These are phyloP conservation scores for Berberis vulgaris DNA, from an alignment of 164 flowering plant genomes.

Conservation along the genomic window DNA sequence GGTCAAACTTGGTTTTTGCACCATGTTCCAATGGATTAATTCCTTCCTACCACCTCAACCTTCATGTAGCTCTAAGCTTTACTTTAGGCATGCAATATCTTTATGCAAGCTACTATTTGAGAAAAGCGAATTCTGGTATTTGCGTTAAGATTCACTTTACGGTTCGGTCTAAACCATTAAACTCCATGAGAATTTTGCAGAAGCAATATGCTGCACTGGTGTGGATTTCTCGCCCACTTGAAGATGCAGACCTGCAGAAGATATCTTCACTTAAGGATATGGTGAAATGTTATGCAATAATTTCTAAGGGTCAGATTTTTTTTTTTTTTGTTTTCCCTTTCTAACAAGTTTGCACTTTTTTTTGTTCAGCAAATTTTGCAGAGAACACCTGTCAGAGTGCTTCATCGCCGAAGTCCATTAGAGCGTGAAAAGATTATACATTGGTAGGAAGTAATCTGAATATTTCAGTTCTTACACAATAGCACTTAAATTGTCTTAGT, in stretches of 20 bases:
- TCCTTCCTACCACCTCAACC: no score
- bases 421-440: constrained; percentile 82
- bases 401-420: constrained; percentile 96
- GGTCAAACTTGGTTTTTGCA: no score
- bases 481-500: neutral
- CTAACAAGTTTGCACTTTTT: neutral
- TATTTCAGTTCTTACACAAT: neutral
- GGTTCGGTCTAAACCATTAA: no score
- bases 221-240: constrained; percentile 83
- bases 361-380: constrained; percentile 57
- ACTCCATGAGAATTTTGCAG: constrained; percentile 29
- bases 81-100: no score
- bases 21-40: no score
- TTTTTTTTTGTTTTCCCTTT: neutral
- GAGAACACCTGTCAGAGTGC: constrained; percentile 86
- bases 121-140: no score
- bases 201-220: constrained; percentile 94
- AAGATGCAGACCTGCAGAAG: constrained; percentile 49
- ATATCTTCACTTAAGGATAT: constrained; percentile 58
- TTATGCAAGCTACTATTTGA: no score
- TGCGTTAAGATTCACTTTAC: no score
- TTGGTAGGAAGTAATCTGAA: constrained; percentile 40
- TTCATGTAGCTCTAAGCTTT: no score
- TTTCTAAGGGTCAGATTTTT: no score
- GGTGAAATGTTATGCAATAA: constrained; percentile 30